These are phyloP conservation scores for Podospora sp. DNA, from an alignment of 495 filamentous ascomycete species.

Conservation along the genomic window DNA sequence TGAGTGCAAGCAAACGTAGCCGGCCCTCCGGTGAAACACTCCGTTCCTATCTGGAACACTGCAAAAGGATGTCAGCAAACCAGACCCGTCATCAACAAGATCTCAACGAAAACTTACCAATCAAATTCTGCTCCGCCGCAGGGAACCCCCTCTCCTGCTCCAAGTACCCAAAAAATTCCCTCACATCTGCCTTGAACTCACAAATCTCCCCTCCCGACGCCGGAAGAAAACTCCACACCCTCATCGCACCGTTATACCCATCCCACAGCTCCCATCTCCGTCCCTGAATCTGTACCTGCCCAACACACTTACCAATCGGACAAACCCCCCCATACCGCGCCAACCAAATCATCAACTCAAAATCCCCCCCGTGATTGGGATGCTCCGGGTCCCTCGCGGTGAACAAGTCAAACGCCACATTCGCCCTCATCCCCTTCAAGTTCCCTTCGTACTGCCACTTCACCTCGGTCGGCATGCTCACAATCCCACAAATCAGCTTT, in stretches of 20 bases:
- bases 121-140: slow-evolving; percentile 47
- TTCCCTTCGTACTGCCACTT: slow-evolving; percentile 45
- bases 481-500: slow-evolving; percentile 37
- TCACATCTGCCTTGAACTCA: slow-evolving; percentile 44
- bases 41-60: slow-evolving; percentile 50
- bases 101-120: slow-evolving; percentile 39
- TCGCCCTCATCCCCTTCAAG: slow-evolving; percentile 37
- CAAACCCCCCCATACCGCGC: slow-evolving; percentile 39
- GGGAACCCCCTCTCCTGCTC: slow-evolving; percentile 40
- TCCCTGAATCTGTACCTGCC: slow-evolving; percentile 38
- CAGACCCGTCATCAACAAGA: not conserved
- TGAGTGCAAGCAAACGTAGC: slow-evolving; percentile 12
- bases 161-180: slow-evolving; percentile 49
- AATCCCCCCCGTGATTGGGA: slow-evolving; percentile 48
- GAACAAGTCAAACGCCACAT: slow-evolving; percentile 55
- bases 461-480: slow-evolving; percentile 42
- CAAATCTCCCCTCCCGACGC: slow-evolving; percentile 27
- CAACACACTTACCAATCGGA: slow-evolving; percentile 47
- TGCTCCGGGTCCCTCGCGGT: slow-evolving; percentile 50
- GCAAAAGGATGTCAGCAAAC: not conserved
- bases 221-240: slow-evolving; percentile 52
- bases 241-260: slow-evolving; percentile 43
- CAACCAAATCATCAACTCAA: slow-evolving; percentile 57
- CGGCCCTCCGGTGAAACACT: slow-evolving; percentile 43
- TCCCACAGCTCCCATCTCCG: slow-evolving; percentile 43